phyloP scores from a whole-genome alignment of 2,329 filamentous ascomycete species.

The Eutypa lata region DNA sequence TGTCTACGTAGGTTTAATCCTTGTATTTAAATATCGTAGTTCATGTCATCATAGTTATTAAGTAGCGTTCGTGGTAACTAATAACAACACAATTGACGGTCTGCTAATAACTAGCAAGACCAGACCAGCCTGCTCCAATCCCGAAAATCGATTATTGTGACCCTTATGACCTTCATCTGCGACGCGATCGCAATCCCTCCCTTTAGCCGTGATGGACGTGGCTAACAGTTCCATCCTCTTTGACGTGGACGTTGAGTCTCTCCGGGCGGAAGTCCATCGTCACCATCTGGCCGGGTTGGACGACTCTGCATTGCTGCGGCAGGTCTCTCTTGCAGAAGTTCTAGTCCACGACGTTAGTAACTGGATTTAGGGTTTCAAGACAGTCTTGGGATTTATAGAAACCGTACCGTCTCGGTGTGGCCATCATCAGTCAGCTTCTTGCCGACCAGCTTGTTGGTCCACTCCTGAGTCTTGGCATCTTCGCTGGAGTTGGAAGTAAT shows the following conservation, averaged over 20 bases:
- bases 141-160: no score
- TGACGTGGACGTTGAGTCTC: conserved; percentile 58
- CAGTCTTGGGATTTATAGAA: no score
- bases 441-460: conserved; percentile 60
- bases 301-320: conserved; percentile 53
- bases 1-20: no score
- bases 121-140: no score
- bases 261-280: conserved; percentile 54
- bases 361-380: no score
- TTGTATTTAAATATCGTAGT: no score
- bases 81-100: no score
- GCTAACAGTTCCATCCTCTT: conserved; percentile 58
- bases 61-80: background rate
- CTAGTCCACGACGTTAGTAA: conserved; percentile 31
- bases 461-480: conserved; percentile 47
- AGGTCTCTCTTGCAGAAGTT: conserved; percentile 60
- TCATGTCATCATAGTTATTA: background rate
- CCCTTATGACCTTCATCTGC: background rate
- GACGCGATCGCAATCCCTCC: background rate
- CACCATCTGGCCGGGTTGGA: conserved; percentile 54
- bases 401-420: conserved; percentile 51
- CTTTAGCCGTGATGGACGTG: conserved; percentile 55
- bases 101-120: no score
- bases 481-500: conserved; percentile 39
- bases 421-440: conserved; percentile 56